Conservation (phyloP, 306 rosid genomes). For the Fragaria vesca region DNA sequence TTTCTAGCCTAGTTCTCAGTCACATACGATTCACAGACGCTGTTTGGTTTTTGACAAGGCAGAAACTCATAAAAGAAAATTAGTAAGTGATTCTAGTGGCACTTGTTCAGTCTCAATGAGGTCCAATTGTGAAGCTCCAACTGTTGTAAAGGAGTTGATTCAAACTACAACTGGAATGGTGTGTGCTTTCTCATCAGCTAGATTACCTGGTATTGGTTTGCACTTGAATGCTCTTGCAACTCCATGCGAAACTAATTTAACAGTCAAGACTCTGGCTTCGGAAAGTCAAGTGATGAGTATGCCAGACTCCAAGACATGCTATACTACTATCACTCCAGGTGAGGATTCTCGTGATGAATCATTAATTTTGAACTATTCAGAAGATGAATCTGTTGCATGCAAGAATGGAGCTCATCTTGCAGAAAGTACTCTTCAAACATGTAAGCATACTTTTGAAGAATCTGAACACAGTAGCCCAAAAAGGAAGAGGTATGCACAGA, state of each 20-base stretch:
- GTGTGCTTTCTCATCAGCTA: conserved; percentile 4
- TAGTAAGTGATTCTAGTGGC: conserved; percentile 8
- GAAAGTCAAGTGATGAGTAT: neutral
- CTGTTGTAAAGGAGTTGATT: neutral
- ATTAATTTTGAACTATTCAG: neutral
- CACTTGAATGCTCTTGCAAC: conserved; percentile 30
- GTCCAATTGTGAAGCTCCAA: conserved; percentile 10
- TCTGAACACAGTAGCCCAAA: conserved; percentile 19
- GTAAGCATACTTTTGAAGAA: conserved; percentile 11
- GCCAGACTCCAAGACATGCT: neutral
- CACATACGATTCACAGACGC: conserved; percentile 22
- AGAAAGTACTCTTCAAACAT: conserved; percentile 11
- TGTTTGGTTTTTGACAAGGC: conserved; percentile 30
- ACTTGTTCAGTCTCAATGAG: conserved; percentile 1
- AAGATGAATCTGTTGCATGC: conserved; percentile 14
- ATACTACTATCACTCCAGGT: conserved; percentile 2
- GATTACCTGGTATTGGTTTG: conserved; percentile 29
- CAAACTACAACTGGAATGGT: neutral
- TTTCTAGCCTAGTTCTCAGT: conserved; percentile 24
- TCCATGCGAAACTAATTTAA: neutral
- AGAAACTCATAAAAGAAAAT: conserved; percentile 22
- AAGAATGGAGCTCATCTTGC: conserved; percentile 4
- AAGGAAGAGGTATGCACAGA: conserved; percentile 24
- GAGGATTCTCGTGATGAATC: conserved; percentile 10
- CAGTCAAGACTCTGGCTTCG: conserved; percentile 7